A percentile compares a stretch with the other conserved stretches of the same genome.
These are phyloP conservation scores for Rhododendron williamsianum DNA, from an alignment of 148 eudicot species.

Conservation along the genomic window DNA sequence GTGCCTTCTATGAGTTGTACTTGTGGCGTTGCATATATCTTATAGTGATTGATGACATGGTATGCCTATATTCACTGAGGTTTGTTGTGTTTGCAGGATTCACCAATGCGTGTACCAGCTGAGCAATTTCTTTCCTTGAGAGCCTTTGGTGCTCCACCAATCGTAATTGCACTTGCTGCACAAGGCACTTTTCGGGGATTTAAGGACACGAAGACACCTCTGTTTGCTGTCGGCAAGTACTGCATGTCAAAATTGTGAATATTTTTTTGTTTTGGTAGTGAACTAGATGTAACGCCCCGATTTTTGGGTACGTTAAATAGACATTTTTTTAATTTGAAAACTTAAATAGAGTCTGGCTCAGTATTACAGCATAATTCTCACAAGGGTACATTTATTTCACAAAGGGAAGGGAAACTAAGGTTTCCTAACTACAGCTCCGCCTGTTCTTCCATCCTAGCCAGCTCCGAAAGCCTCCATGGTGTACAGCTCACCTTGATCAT, in stretches of 20 bases:
- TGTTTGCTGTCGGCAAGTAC: constrained; percentile 88
- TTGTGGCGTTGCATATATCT: neutral
- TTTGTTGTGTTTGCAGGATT: constrained; percentile 52
- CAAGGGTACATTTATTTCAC: no score
- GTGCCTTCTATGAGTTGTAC: neutral
- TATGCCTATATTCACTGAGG: constrained; percentile 2
- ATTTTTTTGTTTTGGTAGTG: neutral
- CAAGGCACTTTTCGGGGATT: constrained; percentile 95
- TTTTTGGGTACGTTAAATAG: no score
- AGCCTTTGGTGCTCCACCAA: constrained; percentile 93
- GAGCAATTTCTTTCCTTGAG: constrained; percentile 71
- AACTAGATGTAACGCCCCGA: no score
- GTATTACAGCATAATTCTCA: no score
- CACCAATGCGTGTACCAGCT: constrained; percentile 88
- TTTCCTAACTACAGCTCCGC: no score
- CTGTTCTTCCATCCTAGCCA: no score
- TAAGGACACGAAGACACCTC: constrained; percentile 91
- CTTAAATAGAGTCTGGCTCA: no score
- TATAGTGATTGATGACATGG: constrained; percentile 1
- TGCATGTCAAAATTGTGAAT: neutral
- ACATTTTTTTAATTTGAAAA: no score
- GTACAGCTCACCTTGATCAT: no score
- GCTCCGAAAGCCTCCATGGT: no score
- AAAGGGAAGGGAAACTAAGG: no score
- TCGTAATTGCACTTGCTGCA: constrained; percentile 89